A percentile compares a stretch with the other conserved stretches of the same genome.
Conservation (phyloP, 352 stramenopile species). For the Phytophthora agathidicida region DNA sequence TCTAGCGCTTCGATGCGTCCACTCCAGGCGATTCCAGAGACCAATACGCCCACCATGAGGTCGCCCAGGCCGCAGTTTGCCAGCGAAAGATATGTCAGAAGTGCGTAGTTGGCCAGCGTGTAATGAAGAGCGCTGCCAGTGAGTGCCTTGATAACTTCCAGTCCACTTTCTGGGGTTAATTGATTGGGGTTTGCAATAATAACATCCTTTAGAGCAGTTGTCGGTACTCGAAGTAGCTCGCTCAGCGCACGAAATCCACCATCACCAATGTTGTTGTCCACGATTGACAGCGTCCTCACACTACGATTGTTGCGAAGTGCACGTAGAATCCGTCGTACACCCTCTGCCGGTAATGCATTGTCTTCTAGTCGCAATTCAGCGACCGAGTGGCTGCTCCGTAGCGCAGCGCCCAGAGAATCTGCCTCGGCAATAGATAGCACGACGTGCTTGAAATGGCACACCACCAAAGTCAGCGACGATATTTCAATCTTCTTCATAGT, state of each 20-base stretch:
- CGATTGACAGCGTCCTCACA: conserved; percentile 26
- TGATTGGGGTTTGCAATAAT: conserved; percentile 38
- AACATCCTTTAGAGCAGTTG: conserved; percentile 23
- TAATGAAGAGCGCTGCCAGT: conserved; percentile 39
- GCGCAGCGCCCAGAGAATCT: conserved; percentile 32
- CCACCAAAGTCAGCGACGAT: conserved; percentile 29
- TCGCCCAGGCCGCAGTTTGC: conserved; percentile 48
- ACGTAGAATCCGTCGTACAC: conserved; percentile 29
- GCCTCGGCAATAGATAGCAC: conserved; percentile 41
- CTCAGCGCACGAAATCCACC: conserved; percentile 40
- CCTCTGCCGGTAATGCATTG: conserved; percentile 48
- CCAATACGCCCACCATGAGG: conserved; percentile 38
- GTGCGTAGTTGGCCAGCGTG: conserved; percentile 40
- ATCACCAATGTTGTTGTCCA: conserved; percentile 45
- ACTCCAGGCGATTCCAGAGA: conserved; percentile 48
- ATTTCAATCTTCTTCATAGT: conserved; percentile 22
- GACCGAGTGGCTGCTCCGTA: conserved; percentile 37
- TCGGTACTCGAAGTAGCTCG: conserved; percentile 31
- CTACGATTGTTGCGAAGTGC: conserved; percentile 35
- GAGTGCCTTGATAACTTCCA: conserved; percentile 22
- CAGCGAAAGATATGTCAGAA: conserved; percentile 35
- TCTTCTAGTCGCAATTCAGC: conserved; percentile 40
- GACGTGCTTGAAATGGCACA: conserved; percentile 46
- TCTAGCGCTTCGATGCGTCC: conserved; percentile 40
- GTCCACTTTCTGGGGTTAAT: conserved; percentile 23